phyloP scores from a whole-genome alignment of 139 green algal species.

The Pleodorina starrii region DNA sequence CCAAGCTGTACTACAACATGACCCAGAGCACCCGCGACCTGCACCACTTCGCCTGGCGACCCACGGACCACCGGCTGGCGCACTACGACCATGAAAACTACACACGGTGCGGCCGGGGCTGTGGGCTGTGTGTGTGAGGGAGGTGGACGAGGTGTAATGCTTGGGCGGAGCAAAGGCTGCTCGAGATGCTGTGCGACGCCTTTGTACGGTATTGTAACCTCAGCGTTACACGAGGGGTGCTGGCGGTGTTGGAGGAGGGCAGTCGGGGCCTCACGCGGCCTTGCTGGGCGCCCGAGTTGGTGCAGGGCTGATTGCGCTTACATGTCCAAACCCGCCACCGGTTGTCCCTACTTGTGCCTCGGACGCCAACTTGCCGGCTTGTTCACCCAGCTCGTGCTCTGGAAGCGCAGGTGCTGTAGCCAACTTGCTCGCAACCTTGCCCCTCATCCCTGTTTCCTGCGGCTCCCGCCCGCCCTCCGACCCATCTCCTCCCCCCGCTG shows the following conservation, averaged over 20 bases:
- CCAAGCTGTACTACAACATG: constrained; percentile 82
- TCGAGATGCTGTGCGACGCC: no score
- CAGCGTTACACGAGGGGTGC: no score
- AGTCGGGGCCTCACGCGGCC: no score
- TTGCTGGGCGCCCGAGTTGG: no score
- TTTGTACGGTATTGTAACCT: no score
- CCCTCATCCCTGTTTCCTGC: background rate
- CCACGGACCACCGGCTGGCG: constrained; percentile 56
- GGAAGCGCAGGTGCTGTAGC: background rate
- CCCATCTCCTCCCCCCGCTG: no score
- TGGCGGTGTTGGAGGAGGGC: no score
- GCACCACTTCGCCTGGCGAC: constrained; percentile 88
- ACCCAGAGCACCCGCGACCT: constrained; percentile 76
- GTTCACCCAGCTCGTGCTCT: no score
- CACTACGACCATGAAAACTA: constrained; percentile 53
- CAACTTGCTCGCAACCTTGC: background rate
- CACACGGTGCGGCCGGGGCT: background rate
- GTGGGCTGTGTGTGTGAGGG: background rate
- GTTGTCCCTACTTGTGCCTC: background rate
- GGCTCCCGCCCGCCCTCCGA: background rate
- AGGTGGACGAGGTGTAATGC: background rate
- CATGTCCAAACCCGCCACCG: background rate
- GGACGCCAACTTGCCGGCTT: background rate
- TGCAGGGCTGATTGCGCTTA: no score
- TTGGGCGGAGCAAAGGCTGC: no score